phyloP scores from a whole-genome alignment of 1,284 basidiomycete species.

The Cryptococcus sp. region DNA sequence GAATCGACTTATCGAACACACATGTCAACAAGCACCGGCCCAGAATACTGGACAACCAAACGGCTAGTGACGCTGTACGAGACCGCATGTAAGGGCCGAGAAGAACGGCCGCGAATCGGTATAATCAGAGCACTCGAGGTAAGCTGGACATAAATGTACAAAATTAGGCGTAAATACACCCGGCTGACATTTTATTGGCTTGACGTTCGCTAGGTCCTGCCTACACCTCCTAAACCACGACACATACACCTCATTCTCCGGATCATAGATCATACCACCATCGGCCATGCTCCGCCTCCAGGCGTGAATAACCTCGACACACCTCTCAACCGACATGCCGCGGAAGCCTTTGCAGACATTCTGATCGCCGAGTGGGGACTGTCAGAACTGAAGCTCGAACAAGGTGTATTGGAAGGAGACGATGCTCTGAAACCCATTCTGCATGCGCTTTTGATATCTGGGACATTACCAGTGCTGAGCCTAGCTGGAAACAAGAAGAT shows the following conservation, averaged over 20 bases:
- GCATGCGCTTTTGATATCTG: constrained; percentile 83
- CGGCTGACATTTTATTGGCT: not conserved
- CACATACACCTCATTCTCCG: constrained; percentile 39
- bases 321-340: constrained; percentile 67
- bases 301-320: constrained; percentile 38
- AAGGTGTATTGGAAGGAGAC: constrained; percentile 74
- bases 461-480: constrained; percentile 77
- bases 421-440: constrained; percentile 83
- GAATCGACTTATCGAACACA: constrained; percentile 65
- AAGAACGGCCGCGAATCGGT: constrained; percentile 64
- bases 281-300: constrained; percentile 16
- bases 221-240: constrained; percentile 34
- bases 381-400: constrained; percentile 74
- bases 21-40: constrained; percentile 43
- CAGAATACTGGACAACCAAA: constrained; percentile 51
- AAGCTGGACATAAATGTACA: constrained; percentile 30
- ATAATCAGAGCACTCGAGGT: constrained; percentile 74
- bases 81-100: constrained; percentile 49
- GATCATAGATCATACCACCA: constrained; percentile 19
- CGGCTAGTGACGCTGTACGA: constrained; percentile 50
- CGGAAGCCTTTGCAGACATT: constrained; percentile 81
- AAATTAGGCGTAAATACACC: not conserved
- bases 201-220: constrained; percentile 23
- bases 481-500: constrained; percentile 83
- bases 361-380: constrained; percentile 88